phyloP scores from a whole-genome alignment of 1,139 yeast species.

The Hansenula sp. region DNA sequence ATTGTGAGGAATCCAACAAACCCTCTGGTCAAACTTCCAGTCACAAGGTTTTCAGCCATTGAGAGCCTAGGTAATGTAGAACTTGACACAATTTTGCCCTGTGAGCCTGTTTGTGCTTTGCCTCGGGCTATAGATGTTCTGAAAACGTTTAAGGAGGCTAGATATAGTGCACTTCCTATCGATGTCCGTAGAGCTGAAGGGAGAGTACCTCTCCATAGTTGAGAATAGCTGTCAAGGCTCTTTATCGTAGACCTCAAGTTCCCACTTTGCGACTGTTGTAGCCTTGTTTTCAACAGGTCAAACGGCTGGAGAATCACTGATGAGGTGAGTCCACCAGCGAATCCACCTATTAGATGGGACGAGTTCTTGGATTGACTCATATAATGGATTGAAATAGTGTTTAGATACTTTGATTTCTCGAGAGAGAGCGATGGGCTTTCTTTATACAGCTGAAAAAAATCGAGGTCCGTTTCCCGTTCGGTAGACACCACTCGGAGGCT shows the following conservation, averaged over 20 bases:
- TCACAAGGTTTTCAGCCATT: slow-evolving; percentile 60
- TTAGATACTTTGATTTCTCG: too few species aligned
- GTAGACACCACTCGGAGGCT: too few species aligned
- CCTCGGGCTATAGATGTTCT: slow-evolving; percentile 47
- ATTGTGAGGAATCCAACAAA: slow-evolving; percentile 84
- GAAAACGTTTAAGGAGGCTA: slow-evolving; percentile 63
- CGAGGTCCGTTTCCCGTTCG: too few species aligned
- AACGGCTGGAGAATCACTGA: slow-evolving; percentile 84
- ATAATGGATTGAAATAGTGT: background rate
- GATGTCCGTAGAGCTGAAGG: slow-evolving; percentile 91
- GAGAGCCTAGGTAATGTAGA: slow-evolving; percentile 63
- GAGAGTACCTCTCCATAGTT: slow-evolving; percentile 89
- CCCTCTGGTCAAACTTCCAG: slow-evolving; percentile 81
- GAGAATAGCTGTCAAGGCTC: slow-evolving; percentile 41
- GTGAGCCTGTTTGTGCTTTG: background rate
- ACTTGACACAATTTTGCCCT: slow-evolving; percentile 7
- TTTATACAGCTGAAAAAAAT: too few species aligned
- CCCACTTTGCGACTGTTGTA: slow-evolving; percentile 62
- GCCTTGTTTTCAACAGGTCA: slow-evolving; percentile 82
- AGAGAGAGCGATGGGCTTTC: too few species aligned
- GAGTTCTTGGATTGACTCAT: slow-evolving; percentile 15
- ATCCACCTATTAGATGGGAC: slow-evolving; percentile 75
- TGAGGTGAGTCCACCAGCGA: slow-evolving; percentile 79
- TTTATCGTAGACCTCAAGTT: slow-evolving; percentile 41
- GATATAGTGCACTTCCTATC: slow-evolving; percentile 82